Conservation (phyloP, 352 stramenopile species). For the Phytophthora quininea region DNA sequence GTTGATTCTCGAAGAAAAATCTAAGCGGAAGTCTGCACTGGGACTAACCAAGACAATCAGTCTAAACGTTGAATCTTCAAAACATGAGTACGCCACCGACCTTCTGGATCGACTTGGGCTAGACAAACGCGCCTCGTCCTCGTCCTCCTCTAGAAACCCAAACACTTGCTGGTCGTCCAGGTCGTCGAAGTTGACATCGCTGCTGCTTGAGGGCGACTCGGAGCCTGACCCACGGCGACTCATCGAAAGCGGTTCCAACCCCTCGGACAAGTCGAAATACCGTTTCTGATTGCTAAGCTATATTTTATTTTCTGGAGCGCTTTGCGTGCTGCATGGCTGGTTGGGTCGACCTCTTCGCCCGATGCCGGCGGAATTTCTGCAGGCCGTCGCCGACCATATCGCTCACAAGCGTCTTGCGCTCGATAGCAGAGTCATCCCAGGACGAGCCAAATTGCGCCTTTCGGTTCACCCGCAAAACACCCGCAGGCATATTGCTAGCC, state of each 20-base stretch:
- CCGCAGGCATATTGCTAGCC: constrained; percentile 18
- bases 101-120: constrained; percentile 29
- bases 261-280: not conserved
- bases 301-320: constrained; percentile 31
- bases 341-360: constrained; percentile 36
- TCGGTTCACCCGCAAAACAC: constrained; percentile 63
- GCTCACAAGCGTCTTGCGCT: constrained; percentile 79
- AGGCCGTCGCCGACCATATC: constrained; percentile 53
- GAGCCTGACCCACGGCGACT: constrained; percentile 43
- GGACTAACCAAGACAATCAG: not conserved
- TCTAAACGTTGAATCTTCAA: not conserved
- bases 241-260: constrained; percentile 7
- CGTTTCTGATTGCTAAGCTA: too few relatives aligned
- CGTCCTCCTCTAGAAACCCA: constrained; percentile 52
- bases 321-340: constrained; percentile 19
- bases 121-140: constrained; percentile 25
- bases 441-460: constrained; percentile 79
- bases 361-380: constrained; percentile 45
- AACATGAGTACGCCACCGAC: constrained; percentile 6
- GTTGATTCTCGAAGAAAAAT: constrained; percentile 55
- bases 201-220: constrained; percentile 53
- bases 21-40: constrained; percentile 58
- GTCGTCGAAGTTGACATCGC: constrained; percentile 71
- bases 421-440: constrained; percentile 80
- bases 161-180: constrained; percentile 64